phyloP scores from a whole-genome alignment of 2,329 filamentous ascomycete species.

The Colletotrichum euphorbiae region DNA sequence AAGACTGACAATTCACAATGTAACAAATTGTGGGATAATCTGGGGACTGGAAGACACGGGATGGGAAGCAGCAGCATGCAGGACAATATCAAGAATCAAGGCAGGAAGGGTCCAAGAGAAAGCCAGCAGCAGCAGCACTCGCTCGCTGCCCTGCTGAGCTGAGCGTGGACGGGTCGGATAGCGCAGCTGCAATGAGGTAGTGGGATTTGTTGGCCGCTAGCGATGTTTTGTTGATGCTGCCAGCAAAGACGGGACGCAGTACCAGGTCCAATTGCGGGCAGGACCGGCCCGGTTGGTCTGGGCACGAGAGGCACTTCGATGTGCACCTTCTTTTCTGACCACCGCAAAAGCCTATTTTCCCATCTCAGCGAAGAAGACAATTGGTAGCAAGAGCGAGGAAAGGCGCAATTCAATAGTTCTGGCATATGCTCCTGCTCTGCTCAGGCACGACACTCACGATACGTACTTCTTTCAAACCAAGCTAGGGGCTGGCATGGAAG shows the following conservation, averaged over 20 bases:
- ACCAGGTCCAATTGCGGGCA: conserved; percentile 16
- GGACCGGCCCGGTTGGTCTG: conserved; percentile 30
- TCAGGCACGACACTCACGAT: too few species aligned
- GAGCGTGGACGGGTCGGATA: too few species aligned
- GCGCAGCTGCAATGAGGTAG: too few species aligned
- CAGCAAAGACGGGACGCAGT: background rate
- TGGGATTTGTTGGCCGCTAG: too few species aligned
- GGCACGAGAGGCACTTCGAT: background rate
- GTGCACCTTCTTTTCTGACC: background rate
- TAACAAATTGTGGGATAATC: conserved; percentile 8
- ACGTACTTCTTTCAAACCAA: too few species aligned
- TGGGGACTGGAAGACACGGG: background rate
- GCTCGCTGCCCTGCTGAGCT: too few species aligned
- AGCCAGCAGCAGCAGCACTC: background rate
- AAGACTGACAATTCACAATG: background rate
- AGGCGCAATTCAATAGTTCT: too few species aligned
- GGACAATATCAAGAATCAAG: conserved; percentile 19
- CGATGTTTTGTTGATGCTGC: background rate
- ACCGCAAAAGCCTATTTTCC: too few species aligned
- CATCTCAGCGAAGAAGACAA: too few species aligned
- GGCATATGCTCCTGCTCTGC: too few species aligned
- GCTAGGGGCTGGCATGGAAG: conserved; percentile 20
- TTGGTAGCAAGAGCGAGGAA: too few species aligned
- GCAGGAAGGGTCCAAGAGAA: conserved; percentile 35
- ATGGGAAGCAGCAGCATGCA: background rate